Evolutionary conservation across 2,329 filamentous ascomycete genomes (phyloP).

Genomic region (Acephala macrosclerotiorum): DNA sequence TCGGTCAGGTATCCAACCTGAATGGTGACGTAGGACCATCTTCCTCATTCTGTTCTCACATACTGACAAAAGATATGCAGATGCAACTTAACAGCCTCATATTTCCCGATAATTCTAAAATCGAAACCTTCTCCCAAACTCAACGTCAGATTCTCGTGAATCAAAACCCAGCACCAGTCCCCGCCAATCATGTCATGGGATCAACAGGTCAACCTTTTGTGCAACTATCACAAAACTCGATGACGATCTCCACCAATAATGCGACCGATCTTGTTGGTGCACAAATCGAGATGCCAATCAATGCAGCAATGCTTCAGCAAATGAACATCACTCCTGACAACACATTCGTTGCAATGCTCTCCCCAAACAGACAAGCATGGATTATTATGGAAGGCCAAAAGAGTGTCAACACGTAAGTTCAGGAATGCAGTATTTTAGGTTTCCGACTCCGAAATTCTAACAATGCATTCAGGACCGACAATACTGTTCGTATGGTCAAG

Average conservation of each 20-base stretch:
- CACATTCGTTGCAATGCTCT: conserved; percentile 29
- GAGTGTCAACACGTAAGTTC: conserved; percentile 30
- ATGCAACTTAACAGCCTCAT: conserved; percentile 28
- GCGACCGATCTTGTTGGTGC: conserved; percentile 30
- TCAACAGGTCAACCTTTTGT: conserved; percentile 31
- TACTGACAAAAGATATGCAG: conserved; percentile 16
- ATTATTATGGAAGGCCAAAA: conserved; percentile 29
- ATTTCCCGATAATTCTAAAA: conserved; percentile 30
- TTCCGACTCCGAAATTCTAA: too few species aligned
- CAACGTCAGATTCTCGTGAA: conserved; percentile 31
- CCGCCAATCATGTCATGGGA: conserved; percentile 28
- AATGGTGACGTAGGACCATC: conserved; percentile 29
- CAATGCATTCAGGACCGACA: conserved; percentile 19
- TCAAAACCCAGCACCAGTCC: conserved; percentile 26
- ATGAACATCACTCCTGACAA: conserved; percentile 26
- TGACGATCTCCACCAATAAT: conserved; percentile 30
- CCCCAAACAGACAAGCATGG: conserved; percentile 29
- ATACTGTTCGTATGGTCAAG: conserved; percentile 27
- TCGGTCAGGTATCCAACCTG: conserved; percentile 31
- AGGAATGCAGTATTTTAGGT: background rate
- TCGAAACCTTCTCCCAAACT: conserved; percentile 30
- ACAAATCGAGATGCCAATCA: conserved; percentile 29
- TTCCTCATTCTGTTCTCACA: too few species aligned
- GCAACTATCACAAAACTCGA: conserved; percentile 28
- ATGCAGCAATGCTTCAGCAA: conserved; percentile 24